Base-by-base conservation (phyloP, 202 grass and related monocot species). In the Digitaria exilis region DNA sequence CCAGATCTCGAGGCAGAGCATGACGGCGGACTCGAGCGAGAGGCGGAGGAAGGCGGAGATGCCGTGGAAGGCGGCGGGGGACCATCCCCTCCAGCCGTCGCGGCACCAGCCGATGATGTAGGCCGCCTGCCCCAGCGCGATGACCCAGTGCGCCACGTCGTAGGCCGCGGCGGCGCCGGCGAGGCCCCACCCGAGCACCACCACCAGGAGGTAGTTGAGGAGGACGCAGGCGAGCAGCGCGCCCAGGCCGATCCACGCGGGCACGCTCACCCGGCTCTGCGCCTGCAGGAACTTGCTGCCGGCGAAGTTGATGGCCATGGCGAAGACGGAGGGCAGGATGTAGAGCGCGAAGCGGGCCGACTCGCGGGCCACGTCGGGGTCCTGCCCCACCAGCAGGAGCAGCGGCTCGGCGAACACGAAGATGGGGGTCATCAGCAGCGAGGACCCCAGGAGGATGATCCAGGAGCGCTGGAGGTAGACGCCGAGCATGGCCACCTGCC, bases 1-100 rank as follows among this genome's bases (percentile, higher is more conserved):
- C 93, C 93, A 96, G 15, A 89, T 78, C 79, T 96, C 93, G 41
- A 96, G 87, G 85, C 94, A 97, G 48, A 97, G 55, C 94, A 97
- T 97, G 62, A 87, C 67, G 24, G 87, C 94, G 12, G 91, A 91
- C 79, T 88, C 87, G 17, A 90, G 74, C 4, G 94, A 97, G 32
- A 97, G 89, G 73, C 37, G 80, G 65, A 97, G 45, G 69, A 97
- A 92, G 0, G 61, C 66, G 62, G 79, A 76, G 25, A 97, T n/a
- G 15, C 84, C 82, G 8, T 32, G 51, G 63, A 90, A 90, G 0
- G 90, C 93, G 22, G 78, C 87, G 57, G 22, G 17, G n/a, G 91
- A 94, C 83, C 92, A 90, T 0, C 94, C 94, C 4, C 29, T 79
- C 91, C 91, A 92, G 0, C 89, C 84, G 18, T 88, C 89, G 10